Evolutionary conservation across 179 eudicot species (phyloP), one percentile per base, ranked within the genome.

Genomic region (Patellifolia procumbens): DNA sequence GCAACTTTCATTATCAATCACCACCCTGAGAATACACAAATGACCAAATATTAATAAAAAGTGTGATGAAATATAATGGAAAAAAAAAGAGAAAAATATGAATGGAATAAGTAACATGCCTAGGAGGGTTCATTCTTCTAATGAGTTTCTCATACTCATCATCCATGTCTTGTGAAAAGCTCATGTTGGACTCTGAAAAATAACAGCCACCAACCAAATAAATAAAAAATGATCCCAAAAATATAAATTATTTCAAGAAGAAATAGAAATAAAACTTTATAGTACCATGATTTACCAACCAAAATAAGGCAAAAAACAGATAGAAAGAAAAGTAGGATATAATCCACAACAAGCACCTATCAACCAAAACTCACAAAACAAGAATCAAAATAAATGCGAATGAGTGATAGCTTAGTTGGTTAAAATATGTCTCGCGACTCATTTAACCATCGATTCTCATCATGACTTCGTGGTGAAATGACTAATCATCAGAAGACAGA

Each of bases 51-150:
- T 43, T 64, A 75, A 39, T 39, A 39, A 39, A 39, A 0, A 39
- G 9, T 39, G 8, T 39, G 9, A n/a, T n/a, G n/a, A n/a, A n/a
- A n/a, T n/a, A 39, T 12, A 24, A 73, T 72, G 26, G 35, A 32
- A 45, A 24, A 16, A 11, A 49, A 24, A 13, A n/a, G 7, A 31
- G 22, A 12, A 55, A 43, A 12, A 61, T 49, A 68, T 55, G 37
- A 74, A 9, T 26, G 1, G 70, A 32, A 28, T 7, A 73, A 39
- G 34, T 2, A 74, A 75, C 62, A 62, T 78, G 80, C 97, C 98
- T 92, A 0, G 98, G 97, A 53, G 98, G 98, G 73, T 94, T 90
- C 98, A 94, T 92, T 82, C 98, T 85, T 81, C 93, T 88, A 61
- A 94, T 88, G 16, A 94, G 84, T 73, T 94, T 94, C 87, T 92